Percentiles rank a stretch among this genome's conserved stretches.
Conservation (phyloP, 352 stramenopile species). For the Stramenopiles sp. region DNA sequence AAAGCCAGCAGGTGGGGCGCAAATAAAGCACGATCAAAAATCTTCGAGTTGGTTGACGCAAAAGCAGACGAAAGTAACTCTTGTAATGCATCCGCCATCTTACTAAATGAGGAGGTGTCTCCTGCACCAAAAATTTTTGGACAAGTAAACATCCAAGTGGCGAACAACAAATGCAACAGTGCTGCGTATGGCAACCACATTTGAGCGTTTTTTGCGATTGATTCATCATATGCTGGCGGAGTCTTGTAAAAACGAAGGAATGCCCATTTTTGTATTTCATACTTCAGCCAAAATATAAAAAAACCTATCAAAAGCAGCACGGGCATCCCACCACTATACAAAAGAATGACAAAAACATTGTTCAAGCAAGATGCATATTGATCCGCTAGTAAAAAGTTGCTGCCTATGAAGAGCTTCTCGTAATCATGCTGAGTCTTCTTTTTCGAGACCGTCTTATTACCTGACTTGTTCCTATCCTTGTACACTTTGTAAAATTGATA, state of each 20-base stretch:
- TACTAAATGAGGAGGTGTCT: neutral
- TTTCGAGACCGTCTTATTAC: neutral
- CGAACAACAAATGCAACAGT: neutral
- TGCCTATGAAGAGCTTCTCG: neutral
- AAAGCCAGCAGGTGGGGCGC: neutral
- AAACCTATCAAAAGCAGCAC: neutral
- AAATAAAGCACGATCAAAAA: neutral
- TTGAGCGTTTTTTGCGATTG: neutral
- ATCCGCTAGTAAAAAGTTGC: neutral
- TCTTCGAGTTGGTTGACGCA: neutral
- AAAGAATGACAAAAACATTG: neutral
- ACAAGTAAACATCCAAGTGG: neutral
- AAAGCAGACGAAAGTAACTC: neutral
- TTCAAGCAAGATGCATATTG: neutral
- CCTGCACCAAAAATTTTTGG: neutral
- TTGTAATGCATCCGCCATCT: neutral
- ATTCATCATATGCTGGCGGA: neutral
- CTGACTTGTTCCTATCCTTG: neutral
- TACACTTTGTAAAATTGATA: neutral
- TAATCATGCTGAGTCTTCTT: neutral
- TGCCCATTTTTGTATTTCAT: neutral
- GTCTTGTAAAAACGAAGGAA: neutral
- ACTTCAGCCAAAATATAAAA: neutral
- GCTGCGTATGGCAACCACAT: neutral
- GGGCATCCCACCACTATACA: neutral